These are phyloP conservation scores for Paraphaeosphaeria sporulosa DNA, from an alignment of 2,329 filamentous ascomycete species.

Conservation along the genomic window DNA sequence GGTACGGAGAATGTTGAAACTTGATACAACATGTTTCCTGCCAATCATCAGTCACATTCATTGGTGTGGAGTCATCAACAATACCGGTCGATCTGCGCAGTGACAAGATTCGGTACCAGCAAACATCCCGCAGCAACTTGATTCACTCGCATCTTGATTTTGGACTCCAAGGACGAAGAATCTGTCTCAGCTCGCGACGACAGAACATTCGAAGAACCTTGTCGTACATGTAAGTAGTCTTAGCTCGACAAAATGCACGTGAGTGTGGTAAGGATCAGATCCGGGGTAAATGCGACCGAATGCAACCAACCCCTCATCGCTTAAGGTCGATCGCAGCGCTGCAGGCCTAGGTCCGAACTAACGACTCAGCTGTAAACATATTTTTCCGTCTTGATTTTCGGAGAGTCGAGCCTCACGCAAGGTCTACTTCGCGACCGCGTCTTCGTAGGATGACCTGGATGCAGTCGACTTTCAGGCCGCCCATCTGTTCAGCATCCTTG, in stretches of 20 bases:
- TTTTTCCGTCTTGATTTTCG: not conserved
- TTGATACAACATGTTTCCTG: slow-evolving; percentile 30
- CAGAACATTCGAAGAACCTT: not conserved
- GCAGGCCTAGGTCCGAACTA: not conserved
- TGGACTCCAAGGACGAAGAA: not conserved
- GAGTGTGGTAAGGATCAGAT: not conserved
- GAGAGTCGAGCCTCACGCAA: slow-evolving; percentile 24
- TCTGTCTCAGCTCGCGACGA: not conserved
- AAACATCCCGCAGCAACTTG: not conserved
- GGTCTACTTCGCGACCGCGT: slow-evolving; percentile 39
- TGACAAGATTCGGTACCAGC: slow-evolving; percentile 4
- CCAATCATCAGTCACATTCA: not conserved
- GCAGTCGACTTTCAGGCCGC: slow-evolving; percentile 39
- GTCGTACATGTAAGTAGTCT: not conserved
- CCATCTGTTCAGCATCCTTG: slow-evolving; percentile 35
- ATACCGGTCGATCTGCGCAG: slow-evolving; percentile 27
- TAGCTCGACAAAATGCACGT: not conserved
- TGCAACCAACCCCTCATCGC: slow-evolving; percentile 12
- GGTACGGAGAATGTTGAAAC: slow-evolving; percentile 59
- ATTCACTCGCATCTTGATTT: not conserved
- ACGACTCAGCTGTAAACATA: not conserved
- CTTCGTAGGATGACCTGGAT: slow-evolving; percentile 39
- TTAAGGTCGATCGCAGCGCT: slow-evolving; percentile 10
- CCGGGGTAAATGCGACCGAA: slow-evolving; percentile 13
- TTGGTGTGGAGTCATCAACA: slow-evolving; percentile 29